Conservation (phyloP, 2,329 filamentous ascomycete genomes). For the Penicillium hordei region DNA sequence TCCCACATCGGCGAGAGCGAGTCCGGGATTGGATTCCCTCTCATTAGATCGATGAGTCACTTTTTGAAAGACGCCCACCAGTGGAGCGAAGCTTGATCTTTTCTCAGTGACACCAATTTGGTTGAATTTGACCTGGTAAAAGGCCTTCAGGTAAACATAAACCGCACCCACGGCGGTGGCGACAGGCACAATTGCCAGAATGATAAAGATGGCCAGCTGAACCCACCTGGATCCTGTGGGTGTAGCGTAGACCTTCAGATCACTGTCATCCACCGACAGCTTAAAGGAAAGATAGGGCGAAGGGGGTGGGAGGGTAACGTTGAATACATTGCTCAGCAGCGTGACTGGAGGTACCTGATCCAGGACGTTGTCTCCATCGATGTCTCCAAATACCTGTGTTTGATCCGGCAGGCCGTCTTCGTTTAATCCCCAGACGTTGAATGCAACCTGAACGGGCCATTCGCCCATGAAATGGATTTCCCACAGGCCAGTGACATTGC, state of each 20-base stretch:
- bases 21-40: neutral
- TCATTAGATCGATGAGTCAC: slow-evolving; percentile 1
- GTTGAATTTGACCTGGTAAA: slow-evolving; percentile 66
- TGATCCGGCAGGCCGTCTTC: slow-evolving; percentile 62
- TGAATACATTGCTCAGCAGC: slow-evolving; percentile 56
- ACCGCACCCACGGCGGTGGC: slow-evolving; percentile 51
- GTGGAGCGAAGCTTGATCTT: slow-evolving; percentile 43
- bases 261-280: slow-evolving; percentile 56
- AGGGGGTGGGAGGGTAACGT: slow-evolving; percentile 56
- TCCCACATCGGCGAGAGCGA: slow-evolving; percentile 20
- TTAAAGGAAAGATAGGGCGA: slow-evolving; percentile 57
- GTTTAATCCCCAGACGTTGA: slow-evolving; percentile 68
- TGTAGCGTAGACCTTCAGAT: slow-evolving; percentile 48
- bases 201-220: slow-evolving; percentile 56
- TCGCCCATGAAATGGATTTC: slow-evolving; percentile 61
- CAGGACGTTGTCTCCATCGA: slow-evolving; percentile 59
- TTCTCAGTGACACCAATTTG: slow-evolving; percentile 56
- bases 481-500: slow-evolving; percentile 53
- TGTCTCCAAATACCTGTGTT: slow-evolving; percentile 59
- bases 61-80: slow-evolving; percentile 17
- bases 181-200: slow-evolving; percentile 56
- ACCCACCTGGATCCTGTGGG: slow-evolving; percentile 51
- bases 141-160: slow-evolving; percentile 60
- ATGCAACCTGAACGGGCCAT: slow-evolving; percentile 61
- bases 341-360: slow-evolving; percentile 63